These are phyloP conservation scores for Pezicula rhizophila DNA, from an alignment of 2,329 filamentous ascomycete species.

Conservation along the genomic window DNA sequence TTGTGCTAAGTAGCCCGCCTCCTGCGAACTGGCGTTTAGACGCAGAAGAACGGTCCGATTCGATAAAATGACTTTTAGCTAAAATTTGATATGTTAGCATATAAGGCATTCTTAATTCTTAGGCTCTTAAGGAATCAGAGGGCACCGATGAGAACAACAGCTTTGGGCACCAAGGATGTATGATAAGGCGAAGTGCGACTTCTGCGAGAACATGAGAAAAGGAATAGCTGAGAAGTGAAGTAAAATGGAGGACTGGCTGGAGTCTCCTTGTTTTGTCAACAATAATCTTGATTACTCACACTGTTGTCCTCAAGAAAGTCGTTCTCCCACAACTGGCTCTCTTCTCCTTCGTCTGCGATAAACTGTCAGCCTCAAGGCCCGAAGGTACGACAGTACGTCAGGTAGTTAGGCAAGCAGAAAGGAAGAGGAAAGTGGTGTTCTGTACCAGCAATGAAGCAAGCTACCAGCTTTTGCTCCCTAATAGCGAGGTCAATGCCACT, in stretches of 20 bases:
- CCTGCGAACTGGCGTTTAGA: constrained; percentile 66
- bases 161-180: no score
- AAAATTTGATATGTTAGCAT: constrained; percentile 1
- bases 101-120: no score
- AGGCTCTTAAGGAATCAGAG: no score
- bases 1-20: constrained; percentile 74
- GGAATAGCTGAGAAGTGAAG: no score
- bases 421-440: constrained; percentile 5
- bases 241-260: no score
- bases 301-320: constrained; percentile 56
- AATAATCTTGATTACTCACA: constrained; percentile 32
- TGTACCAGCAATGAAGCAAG: constrained; percentile 77
- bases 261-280: no score
- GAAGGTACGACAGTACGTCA: background rate
- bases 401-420: background rate
- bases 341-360: constrained; percentile 58
- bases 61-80: constrained; percentile 52
- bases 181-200: no score
- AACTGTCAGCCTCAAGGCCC: constrained; percentile 7
- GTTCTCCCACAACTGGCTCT: constrained; percentile 67
- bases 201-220: no score
- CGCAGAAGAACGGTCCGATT: constrained; percentile 64
- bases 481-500: constrained; percentile 75
- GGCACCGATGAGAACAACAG: no score
- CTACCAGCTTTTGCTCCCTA: constrained; percentile 67